These are phyloP conservation scores for Lactarius hatsudake DNA, from an alignment of 768 basidiomycete species.

Conservation along the genomic window DNA sequence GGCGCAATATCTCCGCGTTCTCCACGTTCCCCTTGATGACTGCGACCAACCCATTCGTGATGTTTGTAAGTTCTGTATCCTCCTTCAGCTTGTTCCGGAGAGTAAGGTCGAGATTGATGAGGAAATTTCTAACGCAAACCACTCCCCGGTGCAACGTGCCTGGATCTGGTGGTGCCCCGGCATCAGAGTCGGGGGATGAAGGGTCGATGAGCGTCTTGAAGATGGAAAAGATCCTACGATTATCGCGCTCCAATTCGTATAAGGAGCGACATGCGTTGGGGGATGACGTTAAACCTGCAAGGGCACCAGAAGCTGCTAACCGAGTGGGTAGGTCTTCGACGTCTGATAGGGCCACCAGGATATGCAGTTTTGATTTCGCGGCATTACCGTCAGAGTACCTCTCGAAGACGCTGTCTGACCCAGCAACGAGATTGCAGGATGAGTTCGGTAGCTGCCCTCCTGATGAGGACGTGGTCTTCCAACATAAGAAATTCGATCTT, in stretches of 20 bases:
- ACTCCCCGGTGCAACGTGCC: slow-evolving; percentile 78
- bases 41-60: slow-evolving; percentile 51
- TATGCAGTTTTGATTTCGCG: slow-evolving; percentile 66
- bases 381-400: slow-evolving; percentile 52
- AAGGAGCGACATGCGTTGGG: slow-evolving; percentile 58
- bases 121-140: slow-evolving; percentile 68
- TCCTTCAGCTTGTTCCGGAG: slow-evolving; percentile 45
- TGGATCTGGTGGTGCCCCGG: slow-evolving; percentile 39
- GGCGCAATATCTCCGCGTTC: slow-evolving; percentile 42
- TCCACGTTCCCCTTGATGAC: slow-evolving; percentile 45
- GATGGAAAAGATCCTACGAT: slow-evolving; percentile 59
- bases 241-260: slow-evolving; percentile 62
- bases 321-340: slow-evolving; percentile 83
- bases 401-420: slow-evolving; percentile 72
- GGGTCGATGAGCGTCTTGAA: slow-evolving; percentile 69
- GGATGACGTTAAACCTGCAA: slow-evolving; percentile 74
- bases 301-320: slow-evolving; percentile 85
- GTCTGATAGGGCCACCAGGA: slow-evolving; percentile 82
- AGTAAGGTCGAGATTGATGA: slow-evolving; percentile 43
- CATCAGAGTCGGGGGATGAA: slow-evolving; percentile 39
- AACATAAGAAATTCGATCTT: slow-evolving; percentile 71
- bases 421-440: slow-evolving; percentile 86
- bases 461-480: slow-evolving; percentile 78
- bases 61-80: slow-evolving; percentile 51
- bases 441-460: slow-evolving; percentile 87